A percentile compares a stretch with the other conserved stretches of the same genome.
phyloP scores from a whole-genome alignment of 331 rosid genomes.

The Telfairia occidentalis region DNA sequence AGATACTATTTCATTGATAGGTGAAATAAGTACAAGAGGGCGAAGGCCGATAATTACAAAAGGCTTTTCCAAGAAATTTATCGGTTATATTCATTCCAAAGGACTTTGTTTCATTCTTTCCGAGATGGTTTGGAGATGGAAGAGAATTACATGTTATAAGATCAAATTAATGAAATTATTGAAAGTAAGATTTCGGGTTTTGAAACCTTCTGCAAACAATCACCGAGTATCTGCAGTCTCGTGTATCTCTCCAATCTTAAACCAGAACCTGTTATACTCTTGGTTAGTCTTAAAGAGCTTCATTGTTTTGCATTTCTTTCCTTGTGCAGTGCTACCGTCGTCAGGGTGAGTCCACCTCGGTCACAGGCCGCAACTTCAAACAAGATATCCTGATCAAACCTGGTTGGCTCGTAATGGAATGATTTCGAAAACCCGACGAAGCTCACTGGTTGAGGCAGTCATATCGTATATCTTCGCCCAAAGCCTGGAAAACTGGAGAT shows the following conservation, averaged over 20 bases:
- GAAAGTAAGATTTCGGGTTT: background rate
- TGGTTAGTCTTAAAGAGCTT: background rate
- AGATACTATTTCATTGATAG: too few relatives aligned
- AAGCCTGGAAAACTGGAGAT: background rate
- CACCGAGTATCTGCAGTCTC: background rate
- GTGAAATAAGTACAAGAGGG: too few relatives aligned
- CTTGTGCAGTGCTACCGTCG: constrained; percentile 86
- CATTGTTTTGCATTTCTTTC: constrained; percentile 12
- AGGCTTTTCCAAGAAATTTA: too few relatives aligned
- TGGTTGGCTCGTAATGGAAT: constrained; percentile 83
- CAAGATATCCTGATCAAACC: constrained; percentile 68
- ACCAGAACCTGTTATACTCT: background rate
- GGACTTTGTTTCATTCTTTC: background rate
- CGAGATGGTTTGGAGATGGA: background rate
- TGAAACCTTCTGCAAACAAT: background rate
- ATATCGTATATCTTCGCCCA: background rate
- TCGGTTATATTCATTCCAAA: background rate
- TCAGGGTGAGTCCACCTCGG: constrained; percentile 85
- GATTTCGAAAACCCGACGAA: constrained; percentile 12
- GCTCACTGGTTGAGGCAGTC: background rate
- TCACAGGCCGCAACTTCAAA: constrained; percentile 82
- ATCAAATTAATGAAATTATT: background rate
- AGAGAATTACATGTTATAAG: background rate
- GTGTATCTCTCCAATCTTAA: background rate
- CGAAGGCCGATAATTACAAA: too few relatives aligned